Evolutionary conservation across 306 rosid species (phyloP).

Genomic region (Trifolium dubium): DNA sequence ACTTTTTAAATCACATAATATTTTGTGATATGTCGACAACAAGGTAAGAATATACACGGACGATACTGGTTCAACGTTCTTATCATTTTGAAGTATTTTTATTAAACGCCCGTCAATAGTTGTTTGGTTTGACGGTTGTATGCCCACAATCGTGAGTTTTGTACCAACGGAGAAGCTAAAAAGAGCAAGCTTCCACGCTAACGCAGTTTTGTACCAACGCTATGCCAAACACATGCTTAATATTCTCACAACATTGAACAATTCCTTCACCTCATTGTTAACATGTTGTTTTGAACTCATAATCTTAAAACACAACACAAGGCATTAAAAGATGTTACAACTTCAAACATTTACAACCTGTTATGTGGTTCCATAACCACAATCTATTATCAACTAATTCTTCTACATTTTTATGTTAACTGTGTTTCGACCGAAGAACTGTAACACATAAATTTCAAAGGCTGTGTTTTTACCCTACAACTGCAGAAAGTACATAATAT

Average conservation of each 20-base stretch:
- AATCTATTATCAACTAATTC: constrained; percentile 28
- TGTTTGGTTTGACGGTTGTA: background rate
- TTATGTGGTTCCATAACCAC: constrained; percentile 29
- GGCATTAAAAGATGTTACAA: background rate
- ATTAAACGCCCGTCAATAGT: background rate
- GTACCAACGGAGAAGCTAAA: too few relatives aligned
- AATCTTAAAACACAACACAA: background rate
- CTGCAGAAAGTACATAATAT: constrained; percentile 19
- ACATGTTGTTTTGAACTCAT: background rate
- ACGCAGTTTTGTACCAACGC: too few relatives aligned
- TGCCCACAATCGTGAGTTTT: too few relatives aligned
- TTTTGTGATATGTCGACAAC: too few relatives aligned
- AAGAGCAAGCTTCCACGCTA: too few relatives aligned
- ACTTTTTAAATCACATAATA: too few relatives aligned
- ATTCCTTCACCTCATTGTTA: background rate
- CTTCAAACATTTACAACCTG: constrained; percentile 15
- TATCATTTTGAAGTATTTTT: background rate
- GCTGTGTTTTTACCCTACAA: constrained; percentile 38
- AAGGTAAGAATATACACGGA: too few relatives aligned
- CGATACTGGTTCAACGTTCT: background rate
- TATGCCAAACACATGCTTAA: background rate
- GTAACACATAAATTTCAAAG: constrained; percentile 17
- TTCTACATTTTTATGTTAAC: constrained; percentile 41
- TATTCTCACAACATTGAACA: background rate
- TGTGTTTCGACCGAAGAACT: constrained; percentile 36